Conservation (phyloP, 2,329 filamentous ascomycete species). For the Teratosphaeria destructans region DNA sequence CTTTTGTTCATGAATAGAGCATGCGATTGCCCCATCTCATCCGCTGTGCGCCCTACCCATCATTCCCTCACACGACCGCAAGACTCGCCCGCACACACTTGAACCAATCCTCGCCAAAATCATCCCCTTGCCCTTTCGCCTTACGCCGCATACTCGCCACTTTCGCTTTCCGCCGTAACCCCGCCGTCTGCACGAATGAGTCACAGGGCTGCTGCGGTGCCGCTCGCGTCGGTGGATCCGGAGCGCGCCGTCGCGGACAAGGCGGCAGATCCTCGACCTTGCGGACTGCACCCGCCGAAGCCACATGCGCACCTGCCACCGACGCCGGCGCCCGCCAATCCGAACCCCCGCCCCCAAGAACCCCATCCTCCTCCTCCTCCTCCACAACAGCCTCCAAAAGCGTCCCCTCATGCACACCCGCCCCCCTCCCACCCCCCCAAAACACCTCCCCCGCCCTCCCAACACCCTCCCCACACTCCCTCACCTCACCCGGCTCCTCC, state of each 20-base stretch:
- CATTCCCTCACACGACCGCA: not conserved
- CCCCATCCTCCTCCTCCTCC: not conserved
- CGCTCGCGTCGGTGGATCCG: not conserved
- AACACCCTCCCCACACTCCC: conserved; percentile 3
- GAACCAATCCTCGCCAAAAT: not conserved
- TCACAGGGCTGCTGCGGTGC: not conserved
- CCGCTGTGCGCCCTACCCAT: no score
- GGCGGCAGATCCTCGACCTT: not conserved
- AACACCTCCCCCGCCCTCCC: not conserved
- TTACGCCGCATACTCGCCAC: not conserved
- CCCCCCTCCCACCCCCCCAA: not conserved
- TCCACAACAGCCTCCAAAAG: not conserved
- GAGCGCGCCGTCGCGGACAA: not conserved
- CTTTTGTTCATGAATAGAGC: not conserved
- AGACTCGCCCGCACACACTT: not conserved
- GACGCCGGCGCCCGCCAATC: not conserved
- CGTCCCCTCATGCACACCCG: not conserved
- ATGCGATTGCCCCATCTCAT: not conserved
- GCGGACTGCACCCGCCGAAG: not conserved
- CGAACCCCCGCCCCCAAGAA: not conserved
- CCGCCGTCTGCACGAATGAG: not conserved
- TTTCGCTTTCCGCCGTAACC: not conserved
- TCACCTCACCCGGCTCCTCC: conserved; percentile 1
- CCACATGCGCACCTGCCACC: not conserved
- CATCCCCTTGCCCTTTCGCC: not conserved